Conservation (phyloP, 2,329 filamentous ascomycete species). For the Nemania sp. region DNA sequence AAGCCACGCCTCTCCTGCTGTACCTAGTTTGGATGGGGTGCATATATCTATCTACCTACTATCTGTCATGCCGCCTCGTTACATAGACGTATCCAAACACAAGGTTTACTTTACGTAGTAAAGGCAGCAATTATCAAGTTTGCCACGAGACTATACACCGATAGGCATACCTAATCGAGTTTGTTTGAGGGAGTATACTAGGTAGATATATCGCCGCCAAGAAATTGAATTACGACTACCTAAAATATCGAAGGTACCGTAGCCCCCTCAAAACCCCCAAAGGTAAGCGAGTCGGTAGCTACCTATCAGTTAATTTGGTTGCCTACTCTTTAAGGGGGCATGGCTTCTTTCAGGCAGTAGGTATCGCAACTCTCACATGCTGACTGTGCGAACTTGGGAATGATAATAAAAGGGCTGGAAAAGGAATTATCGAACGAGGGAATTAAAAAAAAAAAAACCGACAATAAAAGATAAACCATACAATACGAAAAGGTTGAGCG, state of each 20-base stretch:
- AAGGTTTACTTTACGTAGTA: too few relatives aligned
- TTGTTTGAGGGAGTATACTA: slow-evolving; percentile 6
- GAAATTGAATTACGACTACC: slow-evolving; percentile 19
- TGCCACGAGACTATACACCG: slow-evolving; percentile 20
- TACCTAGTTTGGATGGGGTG: neutral
- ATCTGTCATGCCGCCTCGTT: neutral
- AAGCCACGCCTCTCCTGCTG: neutral
- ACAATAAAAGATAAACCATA: neutral
- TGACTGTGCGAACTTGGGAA: neutral
- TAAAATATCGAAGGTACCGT: neutral
- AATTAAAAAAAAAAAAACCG: neutral
- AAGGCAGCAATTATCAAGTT: neutral
- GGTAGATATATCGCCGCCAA: slow-evolving; percentile 16
- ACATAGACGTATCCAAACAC: neutral
- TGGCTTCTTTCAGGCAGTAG: slow-evolving; percentile 24
- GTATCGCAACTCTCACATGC: neutral
- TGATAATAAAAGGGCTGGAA: slow-evolving; percentile 2
- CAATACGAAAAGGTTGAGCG: slow-evolving; percentile 4
- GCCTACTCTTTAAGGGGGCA: slow-evolving; percentile 19
- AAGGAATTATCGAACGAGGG: neutral
- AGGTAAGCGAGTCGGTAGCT: neutral
- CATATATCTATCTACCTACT: neutral
- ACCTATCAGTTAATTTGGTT: slow-evolving; percentile 30
- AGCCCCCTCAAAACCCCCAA: neutral
- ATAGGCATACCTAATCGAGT: slow-evolving; percentile 18